These are phyloP conservation scores for Fusarium coicis DNA, from an alignment of 2,329 filamentous ascomycete genomes.

Conservation along the genomic window DNA sequence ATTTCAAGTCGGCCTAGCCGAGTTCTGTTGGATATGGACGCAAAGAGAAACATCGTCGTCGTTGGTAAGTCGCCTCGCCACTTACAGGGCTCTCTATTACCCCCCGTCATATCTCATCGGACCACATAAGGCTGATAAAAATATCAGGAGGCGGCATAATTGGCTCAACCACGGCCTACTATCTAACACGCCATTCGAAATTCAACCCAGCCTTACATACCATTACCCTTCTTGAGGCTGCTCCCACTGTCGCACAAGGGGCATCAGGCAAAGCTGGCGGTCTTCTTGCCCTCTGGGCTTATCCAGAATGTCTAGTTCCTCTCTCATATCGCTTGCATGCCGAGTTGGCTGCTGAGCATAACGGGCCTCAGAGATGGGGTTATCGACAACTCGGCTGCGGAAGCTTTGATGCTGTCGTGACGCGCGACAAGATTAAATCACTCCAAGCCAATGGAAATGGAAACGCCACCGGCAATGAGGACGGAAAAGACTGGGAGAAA, in stretches of 20 bases:
- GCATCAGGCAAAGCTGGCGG: conserved; percentile 96
- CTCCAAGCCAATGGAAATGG: conserved; percentile 38
- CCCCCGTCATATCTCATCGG: background rate
- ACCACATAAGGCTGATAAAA: conserved; percentile 16
- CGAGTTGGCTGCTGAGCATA: conserved; percentile 85
- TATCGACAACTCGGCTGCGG: conserved; percentile 85
- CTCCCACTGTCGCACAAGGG: conserved; percentile 82
- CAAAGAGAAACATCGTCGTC: conserved; percentile 60
- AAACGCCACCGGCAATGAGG: conserved; percentile 6
- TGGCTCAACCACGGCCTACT: conserved; percentile 91
- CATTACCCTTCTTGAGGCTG: conserved; percentile 89
- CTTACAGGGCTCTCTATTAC: background rate
- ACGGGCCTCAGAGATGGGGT: conserved; percentile 83
- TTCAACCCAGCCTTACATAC: conserved; percentile 80
- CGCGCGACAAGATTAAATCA: conserved; percentile 50
- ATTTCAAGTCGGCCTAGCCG: background rate
- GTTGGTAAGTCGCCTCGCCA: conserved; percentile 52
- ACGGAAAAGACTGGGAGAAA: conserved; percentile 67
- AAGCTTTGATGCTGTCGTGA: conserved; percentile 56
- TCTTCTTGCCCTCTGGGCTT: conserved; percentile 90
- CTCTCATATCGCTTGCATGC: conserved; percentile 86
- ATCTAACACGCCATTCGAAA: conserved; percentile 83
- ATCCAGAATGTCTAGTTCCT: conserved; percentile 84
- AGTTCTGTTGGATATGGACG: conserved; percentile 45
- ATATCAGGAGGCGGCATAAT: conserved; percentile 86